Conservation (phyloP, 2,329 filamentous ascomycete genomes). For the Microascus cirrosus region DNA sequence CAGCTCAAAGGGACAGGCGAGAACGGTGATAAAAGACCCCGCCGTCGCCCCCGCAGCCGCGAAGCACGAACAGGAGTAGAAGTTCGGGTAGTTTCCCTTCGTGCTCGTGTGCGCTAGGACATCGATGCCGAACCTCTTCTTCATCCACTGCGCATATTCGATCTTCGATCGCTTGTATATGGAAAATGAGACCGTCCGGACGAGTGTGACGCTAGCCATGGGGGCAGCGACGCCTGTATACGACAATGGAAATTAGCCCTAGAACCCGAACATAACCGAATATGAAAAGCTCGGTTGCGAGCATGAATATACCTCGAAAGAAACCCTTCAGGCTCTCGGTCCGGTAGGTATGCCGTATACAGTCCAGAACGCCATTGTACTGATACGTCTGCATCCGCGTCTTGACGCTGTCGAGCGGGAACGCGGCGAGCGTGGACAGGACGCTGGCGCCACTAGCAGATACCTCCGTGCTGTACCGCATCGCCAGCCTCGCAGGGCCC, state of each 20-base stretch:
- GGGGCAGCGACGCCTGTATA: constrained; percentile 61
- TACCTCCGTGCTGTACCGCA: constrained; percentile 71
- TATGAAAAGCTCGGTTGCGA: neutral
- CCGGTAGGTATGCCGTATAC: constrained; percentile 63
- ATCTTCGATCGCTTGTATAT: constrained; percentile 73
- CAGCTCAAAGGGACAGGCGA: constrained; percentile 80
- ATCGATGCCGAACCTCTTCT: constrained; percentile 54
- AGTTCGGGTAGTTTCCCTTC: constrained; percentile 57
- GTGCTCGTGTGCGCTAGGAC: constrained; percentile 64
- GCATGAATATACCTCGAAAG: constrained; percentile 54
- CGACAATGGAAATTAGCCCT: neutral
- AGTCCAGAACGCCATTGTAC: constrained; percentile 63
- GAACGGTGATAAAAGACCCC: constrained; percentile 66
- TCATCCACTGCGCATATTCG: constrained; percentile 59
- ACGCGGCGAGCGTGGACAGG: constrained; percentile 69
- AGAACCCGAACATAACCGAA: neutral
- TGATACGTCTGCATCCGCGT: constrained; percentile 83
- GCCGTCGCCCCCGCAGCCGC: constrained; percentile 68
- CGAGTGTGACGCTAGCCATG: constrained; percentile 67
- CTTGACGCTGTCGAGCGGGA: constrained; percentile 82
- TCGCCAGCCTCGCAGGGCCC: constrained; percentile 33
- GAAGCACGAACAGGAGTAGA: constrained; percentile 66
- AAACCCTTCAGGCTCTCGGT: constrained; percentile 65
- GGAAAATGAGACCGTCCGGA: constrained; percentile 68
- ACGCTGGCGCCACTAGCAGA: constrained; percentile 68